Percentiles rank a stretch among this genome's conserved stretches.
Evolutionary conservation across 805 yeast species (phyloP).

Genomic region (Wickerhamiella qilinensis): DNA sequence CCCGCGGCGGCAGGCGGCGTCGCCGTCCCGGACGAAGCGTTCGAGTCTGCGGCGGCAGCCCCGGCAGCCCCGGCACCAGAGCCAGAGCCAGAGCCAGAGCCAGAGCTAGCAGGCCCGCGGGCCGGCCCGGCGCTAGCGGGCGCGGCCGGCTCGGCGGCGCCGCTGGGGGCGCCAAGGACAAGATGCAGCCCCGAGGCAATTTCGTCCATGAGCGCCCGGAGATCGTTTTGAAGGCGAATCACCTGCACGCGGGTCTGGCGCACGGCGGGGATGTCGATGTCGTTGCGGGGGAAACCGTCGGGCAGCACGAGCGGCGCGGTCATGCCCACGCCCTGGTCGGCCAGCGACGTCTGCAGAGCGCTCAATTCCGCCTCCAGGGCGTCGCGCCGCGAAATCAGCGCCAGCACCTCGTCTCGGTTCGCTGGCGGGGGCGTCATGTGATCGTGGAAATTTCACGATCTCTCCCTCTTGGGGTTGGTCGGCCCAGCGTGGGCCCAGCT

Average conservation of each 20-base stretch:
- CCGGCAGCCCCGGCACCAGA: not conserved
- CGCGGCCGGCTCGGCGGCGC: too few species aligned
- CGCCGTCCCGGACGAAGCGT: not conserved
- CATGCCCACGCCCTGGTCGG: conserved; percentile 39
- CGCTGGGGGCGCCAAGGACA: not conserved
- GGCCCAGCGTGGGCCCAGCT: too few species aligned
- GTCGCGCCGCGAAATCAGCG: conserved; percentile 10
- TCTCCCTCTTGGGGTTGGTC: too few species aligned
- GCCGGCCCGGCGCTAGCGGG: too few species aligned
- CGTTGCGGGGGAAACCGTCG: conserved; percentile 79
- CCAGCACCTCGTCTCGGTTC: conserved; percentile 7
- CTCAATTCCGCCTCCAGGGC: conserved; percentile 28
- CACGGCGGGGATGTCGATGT: conserved; percentile 60
- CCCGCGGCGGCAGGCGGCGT: not conserved
- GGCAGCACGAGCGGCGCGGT: conserved; percentile 41
- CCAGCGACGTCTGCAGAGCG: conserved; percentile 29
- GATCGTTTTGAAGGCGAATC: conserved; percentile 56
- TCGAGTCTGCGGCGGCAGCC: too few species aligned
- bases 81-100: too few species aligned
- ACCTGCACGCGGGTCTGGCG: conserved; percentile 47
- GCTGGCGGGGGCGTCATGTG: not conserved
- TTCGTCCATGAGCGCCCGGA: conserved; percentile 30
- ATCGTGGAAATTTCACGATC: not conserved
- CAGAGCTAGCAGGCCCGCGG: not conserved
- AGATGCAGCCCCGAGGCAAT: conserved; percentile 32